A percentile compares a stretch with the other conserved stretches of the same genome.
These are phyloP conservation scores for Phytophthora tubulina DNA, from an alignment of 352 stramenopile species.

Conservation along the genomic window DNA sequence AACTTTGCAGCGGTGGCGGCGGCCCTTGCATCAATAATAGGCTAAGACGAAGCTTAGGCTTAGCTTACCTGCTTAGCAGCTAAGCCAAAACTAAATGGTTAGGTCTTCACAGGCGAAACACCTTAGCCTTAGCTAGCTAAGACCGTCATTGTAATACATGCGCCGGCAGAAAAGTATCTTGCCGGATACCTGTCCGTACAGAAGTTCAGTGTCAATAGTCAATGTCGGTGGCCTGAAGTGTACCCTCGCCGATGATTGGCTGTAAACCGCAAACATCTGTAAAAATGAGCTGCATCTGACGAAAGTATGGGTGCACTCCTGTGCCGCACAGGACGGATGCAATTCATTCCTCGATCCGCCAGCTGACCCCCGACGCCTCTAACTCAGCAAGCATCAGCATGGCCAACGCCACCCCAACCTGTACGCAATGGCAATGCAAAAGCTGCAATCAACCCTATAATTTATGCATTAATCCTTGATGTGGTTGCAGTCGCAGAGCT, in stretches of 20 bases:
- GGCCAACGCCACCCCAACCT: conserved; percentile 55
- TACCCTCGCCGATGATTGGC: conserved; percentile 1
- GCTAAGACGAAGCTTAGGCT: conserved; percentile 1
- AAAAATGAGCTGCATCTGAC: conserved; percentile 5
- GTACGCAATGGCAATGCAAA: conserved; percentile 35
- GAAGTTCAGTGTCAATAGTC: neutral
- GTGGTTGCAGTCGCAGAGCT: conserved; percentile 47
- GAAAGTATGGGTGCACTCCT: conserved; percentile 11
- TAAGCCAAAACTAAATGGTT: no score
- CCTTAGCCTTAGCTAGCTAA: neutral
- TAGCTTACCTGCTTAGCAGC: neutral
- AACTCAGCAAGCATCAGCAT: conserved; percentile 14
- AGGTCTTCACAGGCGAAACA: neutral
- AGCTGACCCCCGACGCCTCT: conserved; percentile 1
- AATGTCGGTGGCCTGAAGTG: neutral
- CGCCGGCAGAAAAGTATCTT: conserved; percentile 2
- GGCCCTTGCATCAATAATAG: neutral
- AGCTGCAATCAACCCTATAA: neutral
- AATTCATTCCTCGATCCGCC: conserved; percentile 36
- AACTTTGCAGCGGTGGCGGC: neutral
- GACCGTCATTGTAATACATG: no score
- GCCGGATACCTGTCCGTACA: neutral
- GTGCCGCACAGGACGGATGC: conserved; percentile 15
- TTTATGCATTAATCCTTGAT: neutral
- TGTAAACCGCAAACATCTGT: neutral